Conservation (phyloP, 306 rosid species). For the Macrotyloma uniflorum region DNA sequence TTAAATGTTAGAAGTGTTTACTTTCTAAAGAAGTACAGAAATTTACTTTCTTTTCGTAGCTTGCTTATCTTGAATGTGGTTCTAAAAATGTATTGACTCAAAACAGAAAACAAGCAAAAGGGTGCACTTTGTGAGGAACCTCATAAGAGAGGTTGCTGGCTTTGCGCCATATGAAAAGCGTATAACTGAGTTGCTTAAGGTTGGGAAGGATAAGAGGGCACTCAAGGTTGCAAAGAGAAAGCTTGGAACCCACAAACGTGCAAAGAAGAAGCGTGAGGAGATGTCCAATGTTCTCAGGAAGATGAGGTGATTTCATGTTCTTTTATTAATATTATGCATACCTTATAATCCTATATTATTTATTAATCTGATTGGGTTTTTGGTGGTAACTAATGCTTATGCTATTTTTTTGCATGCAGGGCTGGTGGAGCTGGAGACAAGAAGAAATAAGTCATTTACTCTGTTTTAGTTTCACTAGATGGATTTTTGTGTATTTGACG, state of each 20-base stretch:
- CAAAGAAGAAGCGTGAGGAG: constrained; percentile 95
- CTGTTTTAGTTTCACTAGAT: background rate
- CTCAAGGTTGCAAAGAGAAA: constrained; percentile 82
- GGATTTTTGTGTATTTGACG: background rate
- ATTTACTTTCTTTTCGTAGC: background rate
- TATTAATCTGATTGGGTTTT: background rate
- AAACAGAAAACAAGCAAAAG: constrained; percentile 82
- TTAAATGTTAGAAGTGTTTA: background rate
- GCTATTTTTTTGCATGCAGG: constrained; percentile 47
- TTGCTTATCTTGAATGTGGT: background rate
- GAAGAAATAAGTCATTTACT: constrained; percentile 54
- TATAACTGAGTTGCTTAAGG: constrained; percentile 96
- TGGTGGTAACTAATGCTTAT: background rate
- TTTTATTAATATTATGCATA: background rate
- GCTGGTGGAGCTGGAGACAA: constrained; percentile 89
- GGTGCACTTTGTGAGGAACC: constrained; percentile 74
- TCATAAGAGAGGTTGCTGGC: constrained; percentile 89
- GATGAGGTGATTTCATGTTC: constrained; percentile 64
- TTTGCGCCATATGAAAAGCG: constrained; percentile 94
- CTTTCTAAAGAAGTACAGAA: background rate
- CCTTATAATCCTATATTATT: too few species aligned
- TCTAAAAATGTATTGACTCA: background rate
- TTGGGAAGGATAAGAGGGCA: constrained; percentile 92
- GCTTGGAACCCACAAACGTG: constrained; percentile 90
- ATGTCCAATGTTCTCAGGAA: constrained; percentile 85